phyloP scores from a whole-genome alignment of 768 basidiomycete genomes.

The Rhodotorula kratochvilovae region DNA sequence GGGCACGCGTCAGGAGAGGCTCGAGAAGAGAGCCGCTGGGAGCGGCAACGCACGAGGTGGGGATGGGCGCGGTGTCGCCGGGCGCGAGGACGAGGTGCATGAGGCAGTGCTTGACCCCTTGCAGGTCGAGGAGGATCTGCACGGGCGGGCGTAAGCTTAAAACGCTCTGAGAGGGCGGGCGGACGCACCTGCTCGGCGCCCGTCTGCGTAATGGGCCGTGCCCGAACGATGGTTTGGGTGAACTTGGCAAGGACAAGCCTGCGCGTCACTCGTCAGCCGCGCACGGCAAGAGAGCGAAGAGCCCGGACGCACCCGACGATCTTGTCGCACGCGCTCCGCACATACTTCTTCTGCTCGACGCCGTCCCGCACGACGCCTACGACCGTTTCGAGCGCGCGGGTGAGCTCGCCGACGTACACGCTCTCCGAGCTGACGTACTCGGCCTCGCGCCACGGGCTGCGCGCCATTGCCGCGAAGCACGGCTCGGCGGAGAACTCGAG shows the following conservation, averaged over 20 bases:
- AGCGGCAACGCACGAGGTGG: slow-evolving; percentile 41
- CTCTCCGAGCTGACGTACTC: slow-evolving; percentile 85
- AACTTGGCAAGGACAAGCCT: slow-evolving; percentile 82
- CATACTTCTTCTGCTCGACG: slow-evolving; percentile 90
- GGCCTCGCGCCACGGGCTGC: slow-evolving; percentile 69
- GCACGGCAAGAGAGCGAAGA: neutral
- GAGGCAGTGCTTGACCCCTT: slow-evolving; percentile 75
- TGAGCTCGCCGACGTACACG: slow-evolving; percentile 70
- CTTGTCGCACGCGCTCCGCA: slow-evolving; percentile 87
- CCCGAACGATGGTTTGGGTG: slow-evolving; percentile 80
- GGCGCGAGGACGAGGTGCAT: slow-evolving; percentile 61
- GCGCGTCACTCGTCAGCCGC: neutral
- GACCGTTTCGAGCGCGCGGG: slow-evolving; percentile 68
- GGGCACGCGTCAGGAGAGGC: neutral
- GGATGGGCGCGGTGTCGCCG: slow-evolving; percentile 36
- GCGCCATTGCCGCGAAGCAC: slow-evolving; percentile 68
- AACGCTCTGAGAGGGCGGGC: slow-evolving; percentile 19
- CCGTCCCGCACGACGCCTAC: slow-evolving; percentile 70
- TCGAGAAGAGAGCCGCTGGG: neutral
- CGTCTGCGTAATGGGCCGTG: slow-evolving; percentile 81
- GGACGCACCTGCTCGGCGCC: slow-evolving; percentile 82
- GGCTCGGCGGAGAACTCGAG: slow-evolving; percentile 79
- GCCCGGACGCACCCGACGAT: slow-evolving; percentile 80
- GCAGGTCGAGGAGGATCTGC: slow-evolving; percentile 83
- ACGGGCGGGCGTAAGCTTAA: neutral